Evolutionary conservation across 1,139 yeast genomes (phyloP), one percentile per base, ranked within the genome.

Genomic region (Blastobotrys apis): DNA sequence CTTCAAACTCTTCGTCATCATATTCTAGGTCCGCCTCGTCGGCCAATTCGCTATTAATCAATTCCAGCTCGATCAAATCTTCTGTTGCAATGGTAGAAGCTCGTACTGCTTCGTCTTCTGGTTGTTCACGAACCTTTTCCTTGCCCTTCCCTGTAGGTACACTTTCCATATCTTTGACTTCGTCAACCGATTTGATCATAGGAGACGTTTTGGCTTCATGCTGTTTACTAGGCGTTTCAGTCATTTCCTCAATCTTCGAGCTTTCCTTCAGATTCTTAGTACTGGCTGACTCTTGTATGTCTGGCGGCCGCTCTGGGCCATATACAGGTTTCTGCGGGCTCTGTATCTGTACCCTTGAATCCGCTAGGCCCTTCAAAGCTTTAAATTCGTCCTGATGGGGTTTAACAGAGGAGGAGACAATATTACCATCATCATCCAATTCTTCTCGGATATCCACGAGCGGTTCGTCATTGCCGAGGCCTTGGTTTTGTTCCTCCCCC

Each of bases 381-480:
- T 47, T 41, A 2, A 17, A 17, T 9, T 58, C 49, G 16, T 47
- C 50, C 39, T 44, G 43, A 19, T 58, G 63, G 5, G 63, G 60
- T 27, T 53, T 52, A 4, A 60, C 59, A 2, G 53, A 45, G 1
- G 65, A 54, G 1, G 59, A 54, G 0, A 82, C 59, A 1, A 87
- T 72, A 51, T 83, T 79, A 0, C 80, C 96, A 10, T 84, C 80
- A 1, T 84, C 95, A 61, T 88, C 96, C 34, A 90, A 64, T 45
- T 84, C 88, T 59, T 90, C 97, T 42, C 81, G 73, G 19, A 88
- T 88, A 47, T 88, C 97, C 81, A 88, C 80, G 15, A 80, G 21
- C 5, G 49, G 44, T 1, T 53, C 33, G 3, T 54, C 47, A 25
- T 55, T 53, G 4, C 44, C 23, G 6, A 47, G 42, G 1, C 39